Base-by-base conservation (phyloP, 768 basidiomycete genomes). In the Candolleomyces eurysporus region DNA sequence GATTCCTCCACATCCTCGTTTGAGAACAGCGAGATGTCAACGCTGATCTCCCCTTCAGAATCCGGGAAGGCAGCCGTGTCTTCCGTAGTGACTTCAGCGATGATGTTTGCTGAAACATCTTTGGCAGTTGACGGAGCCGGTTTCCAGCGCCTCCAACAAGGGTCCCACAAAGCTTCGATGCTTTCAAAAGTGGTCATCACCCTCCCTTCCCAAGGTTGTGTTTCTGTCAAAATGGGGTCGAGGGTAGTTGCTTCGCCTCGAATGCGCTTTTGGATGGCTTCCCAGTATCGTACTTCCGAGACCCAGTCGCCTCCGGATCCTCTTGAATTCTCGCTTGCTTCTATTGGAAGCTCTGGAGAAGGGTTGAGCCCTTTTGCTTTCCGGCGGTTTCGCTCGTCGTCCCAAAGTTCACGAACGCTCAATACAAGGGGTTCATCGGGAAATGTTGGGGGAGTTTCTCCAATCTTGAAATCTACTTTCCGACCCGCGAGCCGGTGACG, bases 361-460 rank as follows among this genome's bases (percentile, higher is more conserved):
- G 94, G 87, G 61, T 83, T 69, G 39, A 95, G 79, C 1, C 94
- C 94, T 39, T 81, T 83, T 4, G 79, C 79, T 26, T 73, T 71
- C 19, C 96, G 82, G 9, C 94, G 84, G 11, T 80, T 79, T n/a
- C 91, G 85, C 75, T 99, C 96, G 67, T 98, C 95, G 55, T 96
- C 92, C 96, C 96, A 99, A 2, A 98, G 79, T 74, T 98, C 96
- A 63, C 92, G 87, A 50, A 98, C 91, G 67, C 93, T 89, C 46
- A 88, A 79, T 6, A 99, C 90, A 30, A 96, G 82, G 48, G 91
- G 92, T 65, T 92, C 91, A 11, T 80, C 64, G 58, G 86, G 71
- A 19, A 57, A 19, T 16, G 81, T 66, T 19, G 83, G 75, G 36
- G 80, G 73, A 58, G 89, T 85, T 61, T 94, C 91, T 61, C 83